These are phyloP conservation scores for Solanum chacoense DNA, from an alignment of 305 asterid genomes.

Conservation along the genomic window DNA sequence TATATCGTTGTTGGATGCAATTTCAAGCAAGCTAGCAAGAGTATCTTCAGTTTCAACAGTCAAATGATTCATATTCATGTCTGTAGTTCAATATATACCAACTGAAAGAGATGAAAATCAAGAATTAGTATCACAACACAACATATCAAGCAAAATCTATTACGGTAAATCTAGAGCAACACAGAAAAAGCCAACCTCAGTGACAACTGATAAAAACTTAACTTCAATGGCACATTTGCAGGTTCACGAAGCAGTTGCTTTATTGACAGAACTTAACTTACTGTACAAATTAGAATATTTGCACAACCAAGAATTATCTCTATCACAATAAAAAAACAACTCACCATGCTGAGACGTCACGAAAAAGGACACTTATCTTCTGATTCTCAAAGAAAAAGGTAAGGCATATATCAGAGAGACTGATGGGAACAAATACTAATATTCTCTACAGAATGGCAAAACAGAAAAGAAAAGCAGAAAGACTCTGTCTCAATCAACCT, in stretches of 20 bases:
- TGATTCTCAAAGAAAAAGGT: neutral
- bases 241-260: neutral
- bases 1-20: conserved; percentile 58
- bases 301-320: neutral
- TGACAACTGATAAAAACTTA: neutral
- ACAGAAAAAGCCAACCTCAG: neutral
- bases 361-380: neutral
- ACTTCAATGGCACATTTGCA: neutral
- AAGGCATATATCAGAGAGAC: neutral
- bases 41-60: conserved; percentile 51
- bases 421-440: conserved; percentile 1
- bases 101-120: neutral
- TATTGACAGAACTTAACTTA: neutral
- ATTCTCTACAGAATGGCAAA: neutral
- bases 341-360: neutral
- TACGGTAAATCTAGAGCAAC: neutral
- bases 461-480: neutral
- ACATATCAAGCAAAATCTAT: neutral
- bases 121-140: neutral
- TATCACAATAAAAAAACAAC: neutral
- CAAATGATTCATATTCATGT: conserved; percentile 24
- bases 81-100: conserved; percentile 1
- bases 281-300: neutral
- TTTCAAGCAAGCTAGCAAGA: conserved; percentile 56
- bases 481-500: neutral